Evolutionary conservation across 163 green algal species (phyloP), one percentile per base, ranked within the genome.

Genomic region (Chlorella variabilis): DNA sequence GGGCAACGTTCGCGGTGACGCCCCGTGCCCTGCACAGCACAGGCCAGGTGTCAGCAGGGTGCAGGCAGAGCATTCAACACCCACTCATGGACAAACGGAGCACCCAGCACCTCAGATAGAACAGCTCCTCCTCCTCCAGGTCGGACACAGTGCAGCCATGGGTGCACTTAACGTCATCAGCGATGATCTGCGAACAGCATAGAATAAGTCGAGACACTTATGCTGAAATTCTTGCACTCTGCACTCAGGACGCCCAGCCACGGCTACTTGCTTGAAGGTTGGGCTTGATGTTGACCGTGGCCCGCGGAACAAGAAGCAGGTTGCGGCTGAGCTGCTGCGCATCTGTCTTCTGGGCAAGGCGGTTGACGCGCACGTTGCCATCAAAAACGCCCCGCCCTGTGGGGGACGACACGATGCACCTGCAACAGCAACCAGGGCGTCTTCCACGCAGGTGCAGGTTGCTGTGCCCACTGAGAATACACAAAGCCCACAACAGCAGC

Each of bases 151-250:
- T 89, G 76, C 93, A 97, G 67, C 97, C 97, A 88, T 99, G 97
- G 8, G 97, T 98, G 93, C 97, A 99, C 88, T 97, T 98, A 25
- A 99, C 97, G 85, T 99, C 96, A 83, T 99, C 97, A 1, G 97
- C 97, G 27, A 99, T 91, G 87, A 99, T 99, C 89, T 98, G 91
- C 25, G 48, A 29, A 21, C 51, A 27, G n/a, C n/a, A 61, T 18
- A 3, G 6, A 27, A 27, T n/a, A n/a, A n/a, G n/a, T n/a, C n/a
- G n/a, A n/a, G n/a, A n/a, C n/a, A n/a, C n/a, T n/a, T n/a, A n/a
- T n/a, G n/a, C n/a, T n/a, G n/a, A n/a, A n/a, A n/a, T n/a, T n/a
- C n/a, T n/a, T 54, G 45, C 45, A 54, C 45, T 54, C 45, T 23
- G 45, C 45, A 54, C 11, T 11, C 11, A 15, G 45, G 11, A 15